Base-by-base conservation (phyloP, 2,329 filamentous ascomycete genomes). In the Cladophialophora yegresii region DNA sequence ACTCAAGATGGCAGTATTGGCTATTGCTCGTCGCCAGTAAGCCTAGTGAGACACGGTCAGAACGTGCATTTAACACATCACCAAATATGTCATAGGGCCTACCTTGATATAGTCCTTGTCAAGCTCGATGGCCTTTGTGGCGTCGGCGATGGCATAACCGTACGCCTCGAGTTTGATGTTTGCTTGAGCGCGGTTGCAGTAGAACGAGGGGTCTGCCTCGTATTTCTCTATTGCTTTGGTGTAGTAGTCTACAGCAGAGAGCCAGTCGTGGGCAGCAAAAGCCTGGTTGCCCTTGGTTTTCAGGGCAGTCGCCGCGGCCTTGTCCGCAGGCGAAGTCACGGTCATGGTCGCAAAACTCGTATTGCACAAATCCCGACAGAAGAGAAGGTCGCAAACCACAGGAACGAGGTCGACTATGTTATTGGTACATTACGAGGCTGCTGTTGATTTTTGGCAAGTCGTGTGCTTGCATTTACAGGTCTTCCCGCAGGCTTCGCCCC, bases 251-350 rank as follows among this genome's bases (percentile, higher is more conserved):
- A 96, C 84, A 7, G 95, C 95, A 2, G 84, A 81, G 10, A 84
- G 85, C 90, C 91, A 99, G 81, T 98, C 90, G 73, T 96, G 92
- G 33, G 87, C 83, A 62, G 88, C 87, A 79, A 98, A 98, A 59
- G 92, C 92, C 74, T 93, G 90, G 80, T 99, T 99, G 76, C 95
- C 95, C 78, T 96, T 85, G 78, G 96, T 89, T 82, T 99, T 99
- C 72, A 96, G 82, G 75, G 89, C 89, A 71, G 87, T 85, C 58
- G 93, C 93, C 77, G 90, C 87, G 76, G 90, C 87, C 72, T 75
- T 71, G 58, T 79, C 78, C 58, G 78, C 66, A 58, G 78, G 76
- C 68, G 71, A 74, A 69, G 77, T 77, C 77, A 80, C 80, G 57
- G 61, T 64, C 54, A 50, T 47, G 51, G 49, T 32, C 65, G 30